Evolutionary conservation across 805 yeast species (phyloP).

Genomic region (Metschnikowia sp.): DNA sequence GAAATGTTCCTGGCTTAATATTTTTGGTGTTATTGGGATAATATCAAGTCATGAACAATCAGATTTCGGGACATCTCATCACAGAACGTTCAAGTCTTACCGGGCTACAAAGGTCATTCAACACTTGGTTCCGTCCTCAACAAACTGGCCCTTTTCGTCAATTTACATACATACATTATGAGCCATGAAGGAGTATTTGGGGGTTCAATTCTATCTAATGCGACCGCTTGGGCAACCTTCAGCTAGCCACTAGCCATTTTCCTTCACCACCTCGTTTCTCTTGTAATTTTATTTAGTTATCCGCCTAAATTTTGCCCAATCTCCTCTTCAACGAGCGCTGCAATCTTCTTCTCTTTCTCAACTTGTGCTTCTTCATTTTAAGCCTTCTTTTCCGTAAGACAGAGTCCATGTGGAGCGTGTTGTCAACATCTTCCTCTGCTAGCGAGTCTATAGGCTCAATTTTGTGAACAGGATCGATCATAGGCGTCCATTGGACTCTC

Average conservation of each 20-base stretch:
- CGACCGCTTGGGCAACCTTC: too few relatives aligned
- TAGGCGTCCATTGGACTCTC: constrained; percentile 4
- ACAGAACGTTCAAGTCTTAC: too few relatives aligned
- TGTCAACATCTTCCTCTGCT: constrained; percentile 16
- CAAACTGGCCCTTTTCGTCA: too few relatives aligned
- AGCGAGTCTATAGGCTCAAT: not conserved
- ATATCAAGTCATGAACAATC: too few relatives aligned
- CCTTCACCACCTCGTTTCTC: not conserved
- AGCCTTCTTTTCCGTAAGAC: constrained; percentile 82
- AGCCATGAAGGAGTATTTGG: too few relatives aligned
- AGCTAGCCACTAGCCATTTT: not conserved
- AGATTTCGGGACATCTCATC: too few relatives aligned
- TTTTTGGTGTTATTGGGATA: too few relatives aligned
- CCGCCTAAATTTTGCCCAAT: constrained; percentile 43
- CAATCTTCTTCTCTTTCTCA: constrained; percentile 94
- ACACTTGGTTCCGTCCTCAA: too few relatives aligned
- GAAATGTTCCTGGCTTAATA: too few relatives aligned
- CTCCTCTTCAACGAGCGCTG: constrained; percentile 80
- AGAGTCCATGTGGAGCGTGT: constrained; percentile 53
- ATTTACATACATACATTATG: too few relatives aligned
- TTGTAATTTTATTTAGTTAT: not conserved
- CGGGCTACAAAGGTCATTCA: too few relatives aligned
- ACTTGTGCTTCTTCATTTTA: constrained; percentile 97
- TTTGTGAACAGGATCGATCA: constrained; percentile 6
- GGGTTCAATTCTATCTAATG: too few relatives aligned